These are phyloP conservation scores for Jacaranda mimosifolia DNA, from an alignment of 257 asterid genomes.

Conservation along the genomic window DNA sequence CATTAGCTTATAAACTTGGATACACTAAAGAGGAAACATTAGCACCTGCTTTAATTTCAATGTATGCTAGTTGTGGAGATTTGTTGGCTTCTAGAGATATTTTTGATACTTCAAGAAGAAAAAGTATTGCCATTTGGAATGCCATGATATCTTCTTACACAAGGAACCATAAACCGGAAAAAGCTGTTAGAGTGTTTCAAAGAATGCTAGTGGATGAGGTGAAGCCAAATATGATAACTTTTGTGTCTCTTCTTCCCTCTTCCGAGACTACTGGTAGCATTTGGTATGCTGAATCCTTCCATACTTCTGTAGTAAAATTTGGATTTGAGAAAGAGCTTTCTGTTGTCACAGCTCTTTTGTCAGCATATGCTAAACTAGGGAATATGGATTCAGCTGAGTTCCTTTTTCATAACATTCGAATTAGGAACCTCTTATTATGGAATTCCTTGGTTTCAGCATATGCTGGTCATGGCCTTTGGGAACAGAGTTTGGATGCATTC, in stretches of 20 bases:
- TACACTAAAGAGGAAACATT: constrained; percentile 46
- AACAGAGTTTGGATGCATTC: constrained; percentile 51
- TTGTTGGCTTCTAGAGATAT: constrained; percentile 49
- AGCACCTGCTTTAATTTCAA: constrained; percentile 64
- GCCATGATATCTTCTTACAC: constrained; percentile 65
- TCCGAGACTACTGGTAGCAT: constrained; percentile 46
- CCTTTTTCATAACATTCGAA: constrained; percentile 42
- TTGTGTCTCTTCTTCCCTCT: constrained; percentile 68
- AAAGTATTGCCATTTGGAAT: constrained; percentile 57
- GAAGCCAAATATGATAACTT: constrained; percentile 60
- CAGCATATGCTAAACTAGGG: constrained; percentile 63
- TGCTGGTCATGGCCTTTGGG: constrained; percentile 45
- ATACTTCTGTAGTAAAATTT: constrained; percentile 51
- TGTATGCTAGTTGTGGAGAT: constrained; percentile 57
- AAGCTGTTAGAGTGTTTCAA: constrained; percentile 48
- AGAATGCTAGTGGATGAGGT: constrained; percentile 44
- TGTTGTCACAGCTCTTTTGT: constrained; percentile 58
- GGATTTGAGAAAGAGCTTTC: constrained; percentile 60
- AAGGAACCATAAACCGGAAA: constrained; percentile 41
- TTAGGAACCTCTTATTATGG: constrained; percentile 55
- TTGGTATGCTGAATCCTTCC: constrained; percentile 49
- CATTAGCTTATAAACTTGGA: constrained; percentile 62
- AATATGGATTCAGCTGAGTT: constrained; percentile 55
- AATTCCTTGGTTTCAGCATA: constrained; percentile 73
- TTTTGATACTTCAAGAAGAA: constrained; percentile 41